Evolutionary conservation across 2,329 filamentous ascomycete genomes (phyloP), one percentile per base, ranked within the genome.

Genomic region (Tolypocladium amazonense): DNA sequence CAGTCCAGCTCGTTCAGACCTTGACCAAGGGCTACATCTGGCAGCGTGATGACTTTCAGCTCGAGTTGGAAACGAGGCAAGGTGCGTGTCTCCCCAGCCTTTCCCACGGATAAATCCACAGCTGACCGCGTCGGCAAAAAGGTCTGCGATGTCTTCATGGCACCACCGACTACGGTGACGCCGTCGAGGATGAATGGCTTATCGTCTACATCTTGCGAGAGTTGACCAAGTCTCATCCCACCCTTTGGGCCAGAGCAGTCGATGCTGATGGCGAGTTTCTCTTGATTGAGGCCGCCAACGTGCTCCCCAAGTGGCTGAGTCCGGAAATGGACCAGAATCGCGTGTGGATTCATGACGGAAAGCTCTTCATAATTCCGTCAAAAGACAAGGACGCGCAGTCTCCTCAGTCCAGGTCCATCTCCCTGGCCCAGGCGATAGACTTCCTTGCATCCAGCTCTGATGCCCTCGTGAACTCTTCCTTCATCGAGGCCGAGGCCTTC

Each of bases 231-330:
- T 79, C 82, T 43, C 89, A 89, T 67, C 78, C 84, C 5, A 80
- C 88, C 61, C 78, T 92, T 9, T 99, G 93, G 92, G 83, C 92
- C 55, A 86, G 89, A 56, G 81, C 96, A 4, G 86, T 84, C 61
- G 94, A 99, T 71, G 88, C 86, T 56, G 94, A 97, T 74, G 95
- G 95, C 66, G 92, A 99, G 70, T 99, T 99, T 67, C 81, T 99
- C 56, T 84, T 99, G 23, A 88, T 97, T 59, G 94, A 99, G 76
- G 94, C 93, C 37, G 93, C 95, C 35, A 92, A 90, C 65, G 86
- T 88, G 18, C 77, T 97, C 2, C 94, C 94, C 2, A 85, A 83
- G 62, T 99, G 94, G 95, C 76, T 99, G 33, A 96, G 88, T 65
- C 94, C 94, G 0, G 92, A 96, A 64, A 88, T 93, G 45, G 92